Percentiles rank a stretch among this genome's conserved stretches.
Conservation (phyloP, 139 green algal species). For the Chlorella sorokiniana region DNA sequence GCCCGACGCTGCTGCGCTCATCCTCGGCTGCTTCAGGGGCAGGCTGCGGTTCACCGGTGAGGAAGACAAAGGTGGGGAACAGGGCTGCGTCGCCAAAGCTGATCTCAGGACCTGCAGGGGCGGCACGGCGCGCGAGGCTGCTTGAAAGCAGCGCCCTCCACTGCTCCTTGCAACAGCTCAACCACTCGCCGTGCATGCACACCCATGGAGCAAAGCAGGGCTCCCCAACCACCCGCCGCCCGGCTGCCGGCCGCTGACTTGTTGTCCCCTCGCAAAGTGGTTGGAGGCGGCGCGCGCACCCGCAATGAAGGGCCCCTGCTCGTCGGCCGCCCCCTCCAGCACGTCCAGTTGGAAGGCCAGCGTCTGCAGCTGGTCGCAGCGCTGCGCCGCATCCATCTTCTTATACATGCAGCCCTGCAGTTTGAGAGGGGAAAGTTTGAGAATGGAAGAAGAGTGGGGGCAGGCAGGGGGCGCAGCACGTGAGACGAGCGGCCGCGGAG, state of each 20-base stretch:
- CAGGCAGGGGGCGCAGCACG: not conserved
- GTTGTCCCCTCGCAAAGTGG: no score
- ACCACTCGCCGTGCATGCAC: no score
- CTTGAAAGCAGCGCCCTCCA: no score
- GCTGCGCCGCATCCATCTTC: slow-evolving; percentile 58
- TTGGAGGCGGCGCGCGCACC: slow-evolving; percentile 16
- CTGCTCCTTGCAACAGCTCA: no score
- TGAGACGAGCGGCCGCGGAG: not conserved
- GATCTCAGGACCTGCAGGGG: slow-evolving; percentile 35
- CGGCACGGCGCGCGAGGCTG: no score
- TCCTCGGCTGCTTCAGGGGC: no score
- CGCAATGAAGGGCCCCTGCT: slow-evolving; percentile 55
- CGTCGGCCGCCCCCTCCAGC: slow-evolving; percentile 59
- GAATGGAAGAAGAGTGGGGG: not conserved
- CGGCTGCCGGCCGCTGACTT: no score
- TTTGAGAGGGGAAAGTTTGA: not conserved
- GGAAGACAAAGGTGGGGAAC: slow-evolving; percentile 79
- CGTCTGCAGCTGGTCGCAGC: slow-evolving; percentile 54
- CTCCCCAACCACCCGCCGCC: no score
- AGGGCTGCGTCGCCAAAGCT: slow-evolving; percentile 64
- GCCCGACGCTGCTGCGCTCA: no score
- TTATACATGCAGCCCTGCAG: slow-evolving; percentile 66
- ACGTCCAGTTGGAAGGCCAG: slow-evolving; percentile 70
- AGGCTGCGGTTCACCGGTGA: slow-evolving; percentile 39
- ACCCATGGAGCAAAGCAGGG: no score